Percentiles rank a stretch among this genome's conserved stretches.
These are phyloP conservation scores for Tolypocladium tundrense DNA, from an alignment of 2,329 filamentous ascomycete genomes.

Conservation along the genomic window DNA sequence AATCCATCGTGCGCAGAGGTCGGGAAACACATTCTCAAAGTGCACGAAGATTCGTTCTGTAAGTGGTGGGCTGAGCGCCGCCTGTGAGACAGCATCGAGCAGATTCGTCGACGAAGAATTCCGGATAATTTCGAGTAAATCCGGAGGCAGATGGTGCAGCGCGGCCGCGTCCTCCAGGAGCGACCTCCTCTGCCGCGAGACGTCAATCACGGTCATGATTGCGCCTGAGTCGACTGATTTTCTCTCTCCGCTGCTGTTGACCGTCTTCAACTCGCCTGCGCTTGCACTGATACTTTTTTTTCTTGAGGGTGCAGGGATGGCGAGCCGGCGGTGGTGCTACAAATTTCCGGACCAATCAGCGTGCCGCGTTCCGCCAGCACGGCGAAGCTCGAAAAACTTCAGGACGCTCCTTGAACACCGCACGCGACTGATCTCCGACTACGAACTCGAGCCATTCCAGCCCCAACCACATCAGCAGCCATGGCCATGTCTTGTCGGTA, in stretches of 20 bases:
- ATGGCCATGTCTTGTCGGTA: constrained; percentile 56
- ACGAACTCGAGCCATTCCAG: constrained; percentile 2
- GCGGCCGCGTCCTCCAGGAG: constrained; percentile 43
- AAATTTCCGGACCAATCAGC: constrained; percentile 28
- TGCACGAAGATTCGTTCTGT: constrained; percentile 66
- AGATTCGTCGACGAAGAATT: constrained; percentile 53
- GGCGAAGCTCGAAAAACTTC: constrained; percentile 33
- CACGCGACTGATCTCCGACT: constrained; percentile 7
- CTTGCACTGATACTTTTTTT: constrained; percentile 16
- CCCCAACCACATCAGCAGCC: constrained; percentile 20
- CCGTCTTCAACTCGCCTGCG: constrained; percentile 6
- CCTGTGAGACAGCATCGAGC: constrained; percentile 59
- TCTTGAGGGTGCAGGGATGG: constrained; percentile 18
- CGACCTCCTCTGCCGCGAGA: constrained; percentile 43
- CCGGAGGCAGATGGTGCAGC: constrained; percentile 53
- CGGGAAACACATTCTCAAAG: constrained; percentile 67
- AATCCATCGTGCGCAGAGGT: constrained; percentile 75
- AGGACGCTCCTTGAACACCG: constrained; percentile 14
- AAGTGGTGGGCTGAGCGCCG: constrained; percentile 57
- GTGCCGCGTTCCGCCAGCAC: constrained; percentile 6
- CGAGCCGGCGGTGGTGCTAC: constrained; percentile 19
- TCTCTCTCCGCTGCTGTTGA: constrained; percentile 14
- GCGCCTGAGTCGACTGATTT: constrained; percentile 18
- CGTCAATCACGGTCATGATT: constrained; percentile 46
- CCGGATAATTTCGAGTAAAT: constrained; percentile 58